Evolutionary conservation across 371 early-diverging fungal species (phyloP).

Genomic region (Syncephalastrum sp.): DNA sequence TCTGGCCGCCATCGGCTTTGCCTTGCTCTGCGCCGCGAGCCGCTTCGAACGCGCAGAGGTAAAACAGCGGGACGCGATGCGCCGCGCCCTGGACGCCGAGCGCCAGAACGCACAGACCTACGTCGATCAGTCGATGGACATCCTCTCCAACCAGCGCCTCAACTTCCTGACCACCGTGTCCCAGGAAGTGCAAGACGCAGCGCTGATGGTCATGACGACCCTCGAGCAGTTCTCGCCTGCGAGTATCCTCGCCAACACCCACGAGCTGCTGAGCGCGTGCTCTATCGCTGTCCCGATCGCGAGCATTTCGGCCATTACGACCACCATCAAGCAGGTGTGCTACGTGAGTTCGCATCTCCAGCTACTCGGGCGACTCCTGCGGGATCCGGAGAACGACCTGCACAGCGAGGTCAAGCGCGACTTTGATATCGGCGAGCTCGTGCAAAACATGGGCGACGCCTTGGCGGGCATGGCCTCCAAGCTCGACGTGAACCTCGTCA

Average conservation of each 20-base stretch:
- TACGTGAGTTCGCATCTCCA: conserved; percentile 38
- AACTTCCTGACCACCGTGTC: conserved; percentile 36
- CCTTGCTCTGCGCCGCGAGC: conserved; percentile 7
- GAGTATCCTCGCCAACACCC: conserved; percentile 36
- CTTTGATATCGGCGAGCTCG: conserved; percentile 62
- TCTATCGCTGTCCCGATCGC: conserved; percentile 54
- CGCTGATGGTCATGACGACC: conserved; percentile 49
- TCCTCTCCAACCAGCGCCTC: conserved; percentile 21
- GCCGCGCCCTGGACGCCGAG: conserved; percentile 7
- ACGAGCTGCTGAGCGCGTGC: conserved; percentile 53
- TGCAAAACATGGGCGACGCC: conserved; percentile 64
- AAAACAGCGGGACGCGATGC: conserved; percentile 1
- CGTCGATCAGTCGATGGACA: conserved; percentile 23
- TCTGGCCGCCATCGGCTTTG: neutral
- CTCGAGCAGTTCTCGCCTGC: conserved; percentile 53
- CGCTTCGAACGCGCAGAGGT: conserved; percentile 7
- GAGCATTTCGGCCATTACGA: conserved; percentile 45
- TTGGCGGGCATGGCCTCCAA: conserved; percentile 62
- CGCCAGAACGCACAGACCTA: conserved; percentile 12
- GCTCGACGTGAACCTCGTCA: conserved; percentile 56
- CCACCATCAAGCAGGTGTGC: conserved; percentile 39
- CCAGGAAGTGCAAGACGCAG: conserved; percentile 53
- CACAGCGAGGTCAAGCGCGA: conserved; percentile 20
- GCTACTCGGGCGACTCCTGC: conserved; percentile 17
- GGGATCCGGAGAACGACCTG: conserved; percentile 6